A percentile compares a stretch with the other conserved stretches of the same genome.
These are phyloP conservation scores for Candida cerambycidarum DNA, from an alignment of 805 yeast species.

Conservation along the genomic window DNA sequence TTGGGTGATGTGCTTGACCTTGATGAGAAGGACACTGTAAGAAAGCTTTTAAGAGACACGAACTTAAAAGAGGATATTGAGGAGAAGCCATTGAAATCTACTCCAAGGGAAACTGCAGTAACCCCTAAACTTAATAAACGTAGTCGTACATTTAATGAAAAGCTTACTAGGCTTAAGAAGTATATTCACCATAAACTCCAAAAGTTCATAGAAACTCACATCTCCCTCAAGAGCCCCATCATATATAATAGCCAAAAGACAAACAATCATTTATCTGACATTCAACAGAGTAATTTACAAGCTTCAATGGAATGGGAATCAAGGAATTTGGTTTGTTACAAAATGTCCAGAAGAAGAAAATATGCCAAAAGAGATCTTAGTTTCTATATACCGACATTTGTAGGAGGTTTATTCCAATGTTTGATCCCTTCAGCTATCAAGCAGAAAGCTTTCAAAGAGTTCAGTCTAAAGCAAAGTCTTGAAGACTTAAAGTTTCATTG, in stretches of 20 bases:
- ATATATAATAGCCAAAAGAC: constrained; percentile 24
- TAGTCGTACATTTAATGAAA: background rate
- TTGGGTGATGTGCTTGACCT: constrained; percentile 16
- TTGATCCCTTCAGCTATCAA: constrained; percentile 31
- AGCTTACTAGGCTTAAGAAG: constrained; percentile 11
- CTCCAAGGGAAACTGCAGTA: too few relatives aligned
- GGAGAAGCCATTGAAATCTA: too few relatives aligned
- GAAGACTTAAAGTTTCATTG: constrained; percentile 32
- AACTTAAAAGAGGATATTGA: too few relatives aligned
- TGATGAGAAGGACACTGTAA: constrained; percentile 14
- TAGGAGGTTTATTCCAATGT: constrained; percentile 66
- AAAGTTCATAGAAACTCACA: constrained; percentile 17
- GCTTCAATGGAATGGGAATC: constrained; percentile 25
- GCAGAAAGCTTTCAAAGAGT: constrained; percentile 17
- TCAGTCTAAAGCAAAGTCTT: constrained; percentile 13
- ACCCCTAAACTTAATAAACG: background rate
- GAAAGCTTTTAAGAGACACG: too few relatives aligned
- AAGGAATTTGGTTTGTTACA: constrained; percentile 46
- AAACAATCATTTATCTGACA: constrained; percentile 17
- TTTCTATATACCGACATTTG: constrained; percentile 56
- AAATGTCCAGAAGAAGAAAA: constrained; percentile 55
- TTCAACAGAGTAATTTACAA: constrained; percentile 17
- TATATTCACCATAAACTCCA: constrained; percentile 18
- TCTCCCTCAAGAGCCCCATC: constrained; percentile 16
- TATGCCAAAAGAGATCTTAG: constrained; percentile 47